Evolutionary conservation across 768 basidiomycete genomes (phyloP).

Genomic region (Phanerochaete carnosa): DNA sequence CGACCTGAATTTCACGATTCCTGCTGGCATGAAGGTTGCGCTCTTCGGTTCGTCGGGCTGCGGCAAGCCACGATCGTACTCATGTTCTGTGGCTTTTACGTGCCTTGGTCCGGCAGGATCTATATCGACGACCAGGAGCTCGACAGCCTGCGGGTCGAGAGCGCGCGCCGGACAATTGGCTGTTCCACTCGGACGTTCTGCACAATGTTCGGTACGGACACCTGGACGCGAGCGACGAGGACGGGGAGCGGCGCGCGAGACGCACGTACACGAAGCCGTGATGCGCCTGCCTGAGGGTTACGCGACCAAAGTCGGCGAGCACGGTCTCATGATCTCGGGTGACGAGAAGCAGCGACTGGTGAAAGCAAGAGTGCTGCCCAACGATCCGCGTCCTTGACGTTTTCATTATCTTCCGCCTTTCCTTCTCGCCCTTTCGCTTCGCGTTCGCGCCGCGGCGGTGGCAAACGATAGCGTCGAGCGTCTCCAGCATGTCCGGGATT

Average conservation of each 20-base stretch:
- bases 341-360: slow-evolving; percentile 98
- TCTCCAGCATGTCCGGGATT: too few relatives aligned
- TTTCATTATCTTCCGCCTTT: too few relatives aligned
- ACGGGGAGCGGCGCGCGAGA: slow-evolving; percentile 80
- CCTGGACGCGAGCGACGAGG: slow-evolving; percentile 87
- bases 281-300: slow-evolving; percentile 83
- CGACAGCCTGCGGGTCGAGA: slow-evolving; percentile 62
- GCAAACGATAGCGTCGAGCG: too few relatives aligned
- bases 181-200: slow-evolving; percentile 94
- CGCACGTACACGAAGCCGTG: slow-evolving; percentile 84
- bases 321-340: slow-evolving; percentile 97
- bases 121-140: slow-evolving; percentile 88
- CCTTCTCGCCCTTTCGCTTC: too few relatives aligned
- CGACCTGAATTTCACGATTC: slow-evolving; percentile 83
- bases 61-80: slow-evolving; percentile 95
- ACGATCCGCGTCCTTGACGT: too few relatives aligned
- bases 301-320: slow-evolving; percentile 87
- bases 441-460: too few relatives aligned
- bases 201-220: slow-evolving; percentile 95
- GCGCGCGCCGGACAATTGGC: slow-evolving; percentile 77
- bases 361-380: slow-evolving; percentile 86
- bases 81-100: slow-evolving; percentile 88
- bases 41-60: slow-evolving; percentile 97
- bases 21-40: slow-evolving; percentile 94
- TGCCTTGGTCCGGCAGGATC: slow-evolving; percentile 78